A percentile compares a stretch with the other conserved stretches of the same genome.
Evolutionary conservation across 2,329 filamentous ascomycete genomes (phyloP).

Genomic region (Phialemonium atrogriseum): DNA sequence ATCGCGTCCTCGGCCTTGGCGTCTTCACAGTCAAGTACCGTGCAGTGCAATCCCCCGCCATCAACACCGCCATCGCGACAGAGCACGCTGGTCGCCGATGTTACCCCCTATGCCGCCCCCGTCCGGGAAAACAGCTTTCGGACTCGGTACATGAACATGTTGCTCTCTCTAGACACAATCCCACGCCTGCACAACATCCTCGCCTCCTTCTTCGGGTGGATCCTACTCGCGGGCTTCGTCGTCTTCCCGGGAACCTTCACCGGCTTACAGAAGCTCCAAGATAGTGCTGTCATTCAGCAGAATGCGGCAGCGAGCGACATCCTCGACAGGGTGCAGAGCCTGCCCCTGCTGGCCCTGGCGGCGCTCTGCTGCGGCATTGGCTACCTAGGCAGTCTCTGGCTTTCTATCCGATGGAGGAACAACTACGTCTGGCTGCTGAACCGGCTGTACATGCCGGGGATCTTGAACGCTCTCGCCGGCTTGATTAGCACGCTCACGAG

Average conservation of each 20-base stretch:
- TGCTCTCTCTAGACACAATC: constrained; percentile 36
- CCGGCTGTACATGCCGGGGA: constrained; percentile 35
- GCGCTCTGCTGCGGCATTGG: constrained; percentile 33
- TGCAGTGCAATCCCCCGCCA: not conserved
- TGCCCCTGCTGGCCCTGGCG: constrained; percentile 32
- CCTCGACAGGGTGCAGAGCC: constrained; percentile 11
- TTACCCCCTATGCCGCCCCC: not conserved
- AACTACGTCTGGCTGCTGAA: constrained; percentile 49
- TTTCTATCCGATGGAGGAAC: constrained; percentile 33
- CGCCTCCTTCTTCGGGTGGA: constrained; percentile 35
- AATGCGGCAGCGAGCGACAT: constrained; percentile 8
- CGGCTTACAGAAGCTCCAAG: constrained; percentile 22
- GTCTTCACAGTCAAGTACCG: not conserved
- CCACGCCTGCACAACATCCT: constrained; percentile 37
- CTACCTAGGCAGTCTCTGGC: constrained; percentile 27
- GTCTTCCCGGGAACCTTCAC: constrained; percentile 45
- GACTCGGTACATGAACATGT: constrained; percentile 35
- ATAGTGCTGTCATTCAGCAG: constrained; percentile 17
- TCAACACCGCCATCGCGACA: not conserved
- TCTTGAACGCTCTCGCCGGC: constrained; percentile 40
- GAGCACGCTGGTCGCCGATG: constrained; percentile 1
- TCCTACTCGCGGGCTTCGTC: constrained; percentile 44
- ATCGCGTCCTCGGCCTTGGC: not conserved
- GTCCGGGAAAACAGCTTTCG: constrained; percentile 7
- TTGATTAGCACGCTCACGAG: constrained; percentile 39